Evolutionary conservation across 345 rosid species (phyloP), one percentile per base, ranked within the genome.

Genomic region (Dipteronia dyeriana): DNA sequence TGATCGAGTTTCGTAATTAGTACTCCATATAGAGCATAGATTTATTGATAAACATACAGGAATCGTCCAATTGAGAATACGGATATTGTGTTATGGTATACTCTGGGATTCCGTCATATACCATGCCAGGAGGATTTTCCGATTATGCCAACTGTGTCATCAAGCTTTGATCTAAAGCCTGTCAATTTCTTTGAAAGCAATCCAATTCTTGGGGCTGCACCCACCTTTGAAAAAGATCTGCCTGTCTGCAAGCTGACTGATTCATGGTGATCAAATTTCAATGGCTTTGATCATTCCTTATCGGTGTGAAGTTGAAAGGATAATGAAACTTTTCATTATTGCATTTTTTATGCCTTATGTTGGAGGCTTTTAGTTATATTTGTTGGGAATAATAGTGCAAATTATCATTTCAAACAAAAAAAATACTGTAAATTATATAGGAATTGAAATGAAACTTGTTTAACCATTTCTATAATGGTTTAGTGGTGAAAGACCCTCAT

Each of bases 51-150:
- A 6, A 41, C 38, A 31, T 31, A 34, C 76, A 90, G 92, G 88
- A 79, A 89, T 74, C 87, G 92, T 31, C 69, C 84, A 3, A 89
- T 93, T 1, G 91, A 90, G 81, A 85, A 89, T 49, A 76, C 72
- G 51, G 97, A 89, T 71, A 82, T 90, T 17, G 96, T 90, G 65
- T 23, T 93, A 54, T 93, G 94, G 96, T 90, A 91, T 81, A 91
- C 94, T 12, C 16, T 91, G 61, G 96, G 97, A 43, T 83, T 89
- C 78, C 97, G 90, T 78, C 93, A 93, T 61, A 65, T 93, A 22
- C 96, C 97, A 14, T 86, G 94, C 79, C 96, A 93, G 76, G 97
- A 93, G 83, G 96, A 91, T 82, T 93, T 79, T 75, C 97, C 94
- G 0, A 75, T 91, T 19, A 90, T 91, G 97, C 98, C 98, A 14